phyloP scores from a whole-genome alignment of 305 asterid species.

The Fraxinus sp. region DNA sequence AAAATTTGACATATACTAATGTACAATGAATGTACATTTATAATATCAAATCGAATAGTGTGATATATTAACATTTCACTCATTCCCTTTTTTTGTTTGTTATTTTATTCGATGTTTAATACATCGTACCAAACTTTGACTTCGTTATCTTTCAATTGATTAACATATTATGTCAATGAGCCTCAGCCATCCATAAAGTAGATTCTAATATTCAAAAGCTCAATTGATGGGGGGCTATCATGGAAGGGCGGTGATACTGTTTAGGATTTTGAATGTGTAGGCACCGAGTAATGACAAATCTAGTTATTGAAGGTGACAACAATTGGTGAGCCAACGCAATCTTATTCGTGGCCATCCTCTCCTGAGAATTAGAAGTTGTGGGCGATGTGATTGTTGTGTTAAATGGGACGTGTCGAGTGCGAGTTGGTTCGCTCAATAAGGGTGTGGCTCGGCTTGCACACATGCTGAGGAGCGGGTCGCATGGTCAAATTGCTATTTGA shows the following conservation, averaged over 20 bases:
- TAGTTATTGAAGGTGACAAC: background rate
- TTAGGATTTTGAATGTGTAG: slow-evolving; percentile 29
- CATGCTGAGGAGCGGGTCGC: background rate
- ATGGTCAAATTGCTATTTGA: background rate
- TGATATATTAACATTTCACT: background rate
- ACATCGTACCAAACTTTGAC: background rate
- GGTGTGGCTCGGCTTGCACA: background rate
- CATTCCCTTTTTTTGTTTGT: too few species aligned
- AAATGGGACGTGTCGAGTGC: background rate
- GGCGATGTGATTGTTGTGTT: background rate
- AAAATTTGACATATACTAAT: background rate
- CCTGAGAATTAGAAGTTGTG: background rate
- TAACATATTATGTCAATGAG: background rate
- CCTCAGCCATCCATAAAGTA: background rate
- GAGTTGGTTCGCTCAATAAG: background rate
- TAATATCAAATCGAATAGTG: background rate
- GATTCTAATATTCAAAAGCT: slow-evolving; percentile 1
- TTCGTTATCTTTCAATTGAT: background rate
- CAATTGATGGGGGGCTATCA: background rate
- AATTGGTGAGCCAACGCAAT: background rate
- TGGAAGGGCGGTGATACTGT: slow-evolving; percentile 35
- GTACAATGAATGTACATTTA: background rate
- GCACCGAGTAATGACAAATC: slow-evolving; percentile 16
- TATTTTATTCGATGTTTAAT: too few species aligned
- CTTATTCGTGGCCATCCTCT: background rate